Percentiles rank a stretch among this genome's conserved stretches.
These are phyloP conservation scores for Alternaria sp. DNA, from an alignment of 2,329 filamentous ascomycete species.

Conservation along the genomic window DNA sequence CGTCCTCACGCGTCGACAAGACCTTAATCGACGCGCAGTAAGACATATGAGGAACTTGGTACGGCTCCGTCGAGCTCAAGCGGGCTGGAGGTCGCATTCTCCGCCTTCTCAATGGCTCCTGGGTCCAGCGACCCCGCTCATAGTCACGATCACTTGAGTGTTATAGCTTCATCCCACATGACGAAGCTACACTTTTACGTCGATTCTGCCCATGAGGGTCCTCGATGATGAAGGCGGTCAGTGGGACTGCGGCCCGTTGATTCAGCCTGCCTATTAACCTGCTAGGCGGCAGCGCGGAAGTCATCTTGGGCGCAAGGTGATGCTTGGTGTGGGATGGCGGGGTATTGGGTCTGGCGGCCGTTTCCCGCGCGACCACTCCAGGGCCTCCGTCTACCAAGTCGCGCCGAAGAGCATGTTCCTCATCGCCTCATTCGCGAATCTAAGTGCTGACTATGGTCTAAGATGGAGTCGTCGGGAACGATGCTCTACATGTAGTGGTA, in stretches of 20 bases:
- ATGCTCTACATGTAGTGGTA: conserved; percentile 19
- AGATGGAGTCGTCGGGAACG: conserved; percentile 22
- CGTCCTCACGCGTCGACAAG: conserved; percentile 41
- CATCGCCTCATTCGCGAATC: conserved; percentile 18
- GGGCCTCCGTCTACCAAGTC: not conserved
- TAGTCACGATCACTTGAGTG: conserved; percentile 17
- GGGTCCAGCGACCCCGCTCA: conserved; percentile 22
- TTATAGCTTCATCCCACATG: conserved; percentile 26
- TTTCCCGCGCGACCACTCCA: not conserved
- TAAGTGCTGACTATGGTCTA: conserved; percentile 18
- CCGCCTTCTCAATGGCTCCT: conserved; percentile 28
- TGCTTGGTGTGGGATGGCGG: conserved; percentile 19
- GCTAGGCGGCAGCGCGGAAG: conserved; percentile 14
- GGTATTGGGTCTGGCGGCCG: conserved; percentile 22
- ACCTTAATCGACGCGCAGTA: conserved; percentile 32
- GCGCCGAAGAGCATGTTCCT: conserved; percentile 19
- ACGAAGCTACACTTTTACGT: conserved; percentile 29
- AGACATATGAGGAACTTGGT: conserved; percentile 29
- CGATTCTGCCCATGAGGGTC: conserved; percentile 38
- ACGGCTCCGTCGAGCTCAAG: conserved; percentile 20
- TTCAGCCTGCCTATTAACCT: conserved; percentile 42
- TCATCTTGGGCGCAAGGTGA: conserved; percentile 12
- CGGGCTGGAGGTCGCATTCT: conserved; percentile 26
- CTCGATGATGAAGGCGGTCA: conserved; percentile 42
- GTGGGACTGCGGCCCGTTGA: conserved; percentile 45